These are phyloP conservation scores for Entonaema liquescens DNA, from an alignment of 495 filamentous ascomycete genomes.

Conservation along the genomic window DNA sequence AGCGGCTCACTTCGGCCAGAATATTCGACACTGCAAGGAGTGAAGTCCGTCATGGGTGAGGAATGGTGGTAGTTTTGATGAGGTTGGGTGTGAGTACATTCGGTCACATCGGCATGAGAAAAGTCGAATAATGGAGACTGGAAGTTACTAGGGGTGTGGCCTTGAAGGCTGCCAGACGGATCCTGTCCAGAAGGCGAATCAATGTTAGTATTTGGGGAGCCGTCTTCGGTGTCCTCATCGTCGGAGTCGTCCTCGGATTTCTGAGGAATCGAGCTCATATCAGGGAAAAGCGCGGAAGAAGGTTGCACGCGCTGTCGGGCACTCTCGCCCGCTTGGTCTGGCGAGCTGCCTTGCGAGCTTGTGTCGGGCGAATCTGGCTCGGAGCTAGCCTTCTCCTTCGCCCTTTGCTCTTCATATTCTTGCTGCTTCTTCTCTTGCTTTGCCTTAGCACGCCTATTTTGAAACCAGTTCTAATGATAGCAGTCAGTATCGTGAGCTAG, in stretches of 20 bases:
- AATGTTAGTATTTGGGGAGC: slow-evolving; percentile 7
- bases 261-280: slow-evolving; percentile 32
- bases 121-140: slow-evolving; percentile 25
- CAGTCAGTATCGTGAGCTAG: slow-evolving; percentile 44
- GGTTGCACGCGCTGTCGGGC: slow-evolving; percentile 47
- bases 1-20: neutral
- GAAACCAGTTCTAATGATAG: slow-evolving; percentile 81
- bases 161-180: slow-evolving; percentile 4
- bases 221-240: slow-evolving; percentile 38
- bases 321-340: slow-evolving; percentile 46
- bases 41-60: neutral
- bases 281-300: slow-evolving; percentile 50
- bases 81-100: neutral
- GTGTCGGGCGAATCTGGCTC: slow-evolving; percentile 50
- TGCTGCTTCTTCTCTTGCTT: slow-evolving; percentile 79
- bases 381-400: slow-evolving; percentile 58
- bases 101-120: neutral
- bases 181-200: slow-evolving; percentile 16
- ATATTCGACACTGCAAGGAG: slow-evolving; percentile 8
- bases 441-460: slow-evolving; percentile 84
- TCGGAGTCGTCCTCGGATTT: slow-evolving; percentile 23
- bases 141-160: slow-evolving; percentile 1
- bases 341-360: slow-evolving; percentile 25
- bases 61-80: slow-evolving; percentile 19
- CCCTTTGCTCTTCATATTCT: slow-evolving; percentile 67